phyloP scores from a whole-genome alignment of 2,329 filamentous ascomycete species.

The Phialophora tarda region DNA sequence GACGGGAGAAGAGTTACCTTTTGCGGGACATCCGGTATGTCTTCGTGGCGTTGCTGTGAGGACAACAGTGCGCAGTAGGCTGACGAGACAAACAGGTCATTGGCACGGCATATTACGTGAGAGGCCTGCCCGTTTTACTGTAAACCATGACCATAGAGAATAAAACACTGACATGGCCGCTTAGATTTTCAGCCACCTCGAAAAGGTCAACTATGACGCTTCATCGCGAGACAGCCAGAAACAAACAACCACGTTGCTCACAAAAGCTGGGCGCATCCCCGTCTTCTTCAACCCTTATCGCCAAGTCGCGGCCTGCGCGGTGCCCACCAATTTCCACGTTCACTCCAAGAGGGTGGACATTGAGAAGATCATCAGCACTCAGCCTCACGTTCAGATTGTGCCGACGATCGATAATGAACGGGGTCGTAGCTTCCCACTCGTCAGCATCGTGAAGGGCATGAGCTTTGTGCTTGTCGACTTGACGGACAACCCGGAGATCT shows the following conservation, averaged over 20 bases:
- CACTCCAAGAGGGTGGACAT: constrained; percentile 53
- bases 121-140: background rate
- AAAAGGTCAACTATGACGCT: constrained; percentile 25
- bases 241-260: constrained; percentile 39
- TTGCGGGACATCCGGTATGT: constrained; percentile 63
- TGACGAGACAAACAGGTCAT: constrained; percentile 50
- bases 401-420: constrained; percentile 40
- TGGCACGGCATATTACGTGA: constrained; percentile 60
- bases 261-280: constrained; percentile 54
- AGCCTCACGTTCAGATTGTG: constrained; percentile 40
- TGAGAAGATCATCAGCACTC: constrained; percentile 41
- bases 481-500: constrained; percentile 40
- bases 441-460: constrained; percentile 75
- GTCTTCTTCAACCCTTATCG: constrained; percentile 49
- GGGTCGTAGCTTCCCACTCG: constrained; percentile 53
- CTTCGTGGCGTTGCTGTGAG: background rate
- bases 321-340: constrained; percentile 71
- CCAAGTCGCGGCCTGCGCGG: constrained; percentile 61
- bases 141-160: background rate
- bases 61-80: background rate
- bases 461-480: constrained; percentile 50
- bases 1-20: constrained; percentile 59
- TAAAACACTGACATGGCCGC: background rate
- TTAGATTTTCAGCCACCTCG: constrained; percentile 31
- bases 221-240: constrained; percentile 33